These are phyloP conservation scores for Tolypocladium nubicola DNA, from an alignment of 2,329 filamentous ascomycete species.

Conservation along the genomic window DNA sequence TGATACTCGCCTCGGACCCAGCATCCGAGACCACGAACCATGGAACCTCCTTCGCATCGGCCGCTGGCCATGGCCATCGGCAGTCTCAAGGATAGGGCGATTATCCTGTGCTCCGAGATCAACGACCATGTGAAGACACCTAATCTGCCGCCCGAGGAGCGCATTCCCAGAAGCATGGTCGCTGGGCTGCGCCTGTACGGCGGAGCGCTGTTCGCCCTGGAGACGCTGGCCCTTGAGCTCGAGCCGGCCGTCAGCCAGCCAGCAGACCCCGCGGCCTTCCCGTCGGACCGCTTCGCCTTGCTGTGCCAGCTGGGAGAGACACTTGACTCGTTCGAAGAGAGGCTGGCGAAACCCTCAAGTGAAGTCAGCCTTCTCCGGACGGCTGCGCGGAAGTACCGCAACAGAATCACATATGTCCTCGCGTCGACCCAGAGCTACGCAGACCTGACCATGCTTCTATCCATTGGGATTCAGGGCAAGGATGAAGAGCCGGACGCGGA, in stretches of 20 bases:
- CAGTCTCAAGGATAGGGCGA: background rate
- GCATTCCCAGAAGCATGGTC: background rate
- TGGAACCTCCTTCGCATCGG: background rate
- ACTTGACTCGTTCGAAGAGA: background rate
- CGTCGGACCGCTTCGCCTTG: background rate
- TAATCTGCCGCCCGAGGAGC: background rate
- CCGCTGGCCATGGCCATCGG: background rate
- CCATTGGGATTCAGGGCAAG: background rate
- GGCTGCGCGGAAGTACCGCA: background rate
- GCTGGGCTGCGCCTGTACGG: slow-evolving; percentile 12
- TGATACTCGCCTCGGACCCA: background rate
- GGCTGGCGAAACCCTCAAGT: background rate
- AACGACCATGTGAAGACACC: background rate
- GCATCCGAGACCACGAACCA: background rate
- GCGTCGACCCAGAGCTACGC: background rate
- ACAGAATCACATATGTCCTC: background rate
- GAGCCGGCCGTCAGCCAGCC: background rate
- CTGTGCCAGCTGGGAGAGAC: background rate
- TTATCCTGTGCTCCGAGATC: background rate
- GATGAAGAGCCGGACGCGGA: background rate
- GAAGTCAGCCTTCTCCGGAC: background rate
- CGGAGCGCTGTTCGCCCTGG: slow-evolving; percentile 12
- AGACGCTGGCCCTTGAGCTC: slow-evolving; percentile 11
- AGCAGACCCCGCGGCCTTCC: background rate
- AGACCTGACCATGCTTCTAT: background rate